phyloP scores from a whole-genome alignment of 352 stramenopile species.

The Phytophthora crassamura region DNA sequence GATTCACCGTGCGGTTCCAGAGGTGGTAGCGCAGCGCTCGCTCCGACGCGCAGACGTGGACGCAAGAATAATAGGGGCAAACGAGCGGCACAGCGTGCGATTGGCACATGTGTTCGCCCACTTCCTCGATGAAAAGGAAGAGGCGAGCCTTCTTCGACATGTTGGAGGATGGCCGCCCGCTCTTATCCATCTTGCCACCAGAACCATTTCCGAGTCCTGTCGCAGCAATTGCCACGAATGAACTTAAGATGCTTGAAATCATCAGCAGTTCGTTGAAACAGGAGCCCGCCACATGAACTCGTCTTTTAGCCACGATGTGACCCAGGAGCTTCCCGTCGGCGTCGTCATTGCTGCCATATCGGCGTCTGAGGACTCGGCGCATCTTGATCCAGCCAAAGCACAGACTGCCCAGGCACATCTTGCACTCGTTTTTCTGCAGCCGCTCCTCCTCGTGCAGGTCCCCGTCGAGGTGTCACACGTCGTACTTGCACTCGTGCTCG shows the following conservation, averaged over 20 bases:
- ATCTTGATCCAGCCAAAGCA: conserved; percentile 44
- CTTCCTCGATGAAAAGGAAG: conserved; percentile 24
- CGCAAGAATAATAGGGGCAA: conserved; percentile 74
- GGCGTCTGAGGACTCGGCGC: conserved; percentile 20
- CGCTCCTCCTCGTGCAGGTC: no score
- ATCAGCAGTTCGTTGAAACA: conserved; percentile 29
- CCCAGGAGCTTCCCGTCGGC: conserved; percentile 20
- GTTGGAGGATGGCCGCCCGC: no score
- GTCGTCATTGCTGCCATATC: conserved; percentile 23
- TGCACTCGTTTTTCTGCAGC: conserved; percentile 24
- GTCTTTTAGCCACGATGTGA: conserved; percentile 28
- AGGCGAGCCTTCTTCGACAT: no score
- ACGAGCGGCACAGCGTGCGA: conserved; percentile 66
- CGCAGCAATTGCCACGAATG: neutral
- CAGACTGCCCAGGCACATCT: conserved; percentile 37
- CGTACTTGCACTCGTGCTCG: no score
- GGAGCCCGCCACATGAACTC: conserved; percentile 16
- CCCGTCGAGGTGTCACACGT: no score
- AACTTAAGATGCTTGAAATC: conserved; percentile 26
- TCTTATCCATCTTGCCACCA: no score
- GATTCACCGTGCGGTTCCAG: conserved; percentile 67
- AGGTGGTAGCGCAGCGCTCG: conserved; percentile 79
- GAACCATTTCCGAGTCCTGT: conserved; percentile 9
- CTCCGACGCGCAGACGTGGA: conserved; percentile 74
- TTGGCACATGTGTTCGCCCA: conserved; percentile 71